A percentile compares a stretch with the other conserved stretches of the same genome.
Evolutionary conservation across 129 eudicot species (phyloP).

Genomic region (Centella asiatica): DNA sequence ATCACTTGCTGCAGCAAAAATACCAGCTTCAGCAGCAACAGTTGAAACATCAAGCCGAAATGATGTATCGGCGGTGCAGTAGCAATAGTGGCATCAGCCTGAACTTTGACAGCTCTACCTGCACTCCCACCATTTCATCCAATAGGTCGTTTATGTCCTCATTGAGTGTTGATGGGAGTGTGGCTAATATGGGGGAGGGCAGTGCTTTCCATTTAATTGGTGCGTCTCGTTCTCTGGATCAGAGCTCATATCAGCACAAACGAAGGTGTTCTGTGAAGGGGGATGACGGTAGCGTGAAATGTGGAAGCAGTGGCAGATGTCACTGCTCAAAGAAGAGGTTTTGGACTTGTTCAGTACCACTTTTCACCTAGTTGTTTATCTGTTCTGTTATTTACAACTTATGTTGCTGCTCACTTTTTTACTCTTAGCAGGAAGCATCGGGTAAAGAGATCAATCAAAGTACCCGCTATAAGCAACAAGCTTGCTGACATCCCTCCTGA

Average conservation of each 20-base stretch:
- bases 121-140: conserved; percentile 91
- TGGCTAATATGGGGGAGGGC: conserved; percentile 77
- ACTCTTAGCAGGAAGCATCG: conserved; percentile 60
- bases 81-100: conserved; percentile 79
- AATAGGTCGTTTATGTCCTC: conserved; percentile 87
- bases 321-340: conserved; percentile 98
- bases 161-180: conserved; percentile 95
- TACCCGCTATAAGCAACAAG: conserved; percentile 92
- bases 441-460: conserved; percentile 85
- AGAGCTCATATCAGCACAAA: conserved; percentile 45
- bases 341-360: neutral
- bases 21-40: conserved; percentile 35
- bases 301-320: conserved; percentile 79
- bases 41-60: conserved; percentile 72
- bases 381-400: neutral
- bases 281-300: conserved; percentile 78
- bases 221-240: conserved; percentile 10
- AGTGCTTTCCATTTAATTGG: conserved; percentile 27
- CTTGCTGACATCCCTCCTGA: conserved; percentile 98
- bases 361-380: neutral
- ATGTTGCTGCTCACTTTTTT: neutral
- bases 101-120: conserved; percentile 80
- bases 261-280: conserved; percentile 71
- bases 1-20: conserved; percentile 39
- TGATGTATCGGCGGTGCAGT: conserved; percentile 59